Conservation (phyloP, 305 asterid genomes). For the Fraxinus angustifolia region DNA sequence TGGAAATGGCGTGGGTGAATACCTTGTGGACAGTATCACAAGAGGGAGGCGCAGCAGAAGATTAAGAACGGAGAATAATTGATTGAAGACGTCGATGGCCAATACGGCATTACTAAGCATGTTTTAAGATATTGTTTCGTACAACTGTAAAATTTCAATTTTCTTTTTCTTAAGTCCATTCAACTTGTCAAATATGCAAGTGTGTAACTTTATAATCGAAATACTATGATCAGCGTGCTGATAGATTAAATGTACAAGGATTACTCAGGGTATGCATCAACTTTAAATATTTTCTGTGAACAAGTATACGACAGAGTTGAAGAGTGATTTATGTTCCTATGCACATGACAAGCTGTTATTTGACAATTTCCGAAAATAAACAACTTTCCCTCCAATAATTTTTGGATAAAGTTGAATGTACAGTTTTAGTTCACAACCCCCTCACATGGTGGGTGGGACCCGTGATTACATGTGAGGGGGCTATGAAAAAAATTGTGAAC, state of each 20-base stretch:
- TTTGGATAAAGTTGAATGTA: too few relatives aligned
- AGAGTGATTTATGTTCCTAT: background rate
- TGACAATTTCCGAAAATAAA: background rate
- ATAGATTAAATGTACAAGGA: background rate
- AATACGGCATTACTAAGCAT: background rate
- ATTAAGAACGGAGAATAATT: constrained; percentile 23
- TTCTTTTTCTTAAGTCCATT: background rate
- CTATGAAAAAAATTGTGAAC: too few relatives aligned
- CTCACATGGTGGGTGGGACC: too few relatives aligned
- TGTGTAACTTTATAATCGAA: background rate
- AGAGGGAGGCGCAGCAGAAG: constrained; percentile 44
- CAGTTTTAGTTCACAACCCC: too few relatives aligned
- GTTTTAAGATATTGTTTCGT: background rate
- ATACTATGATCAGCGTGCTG: background rate
- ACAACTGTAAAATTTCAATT: background rate
- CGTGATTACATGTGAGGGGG: too few relatives aligned
- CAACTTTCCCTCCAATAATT: background rate
- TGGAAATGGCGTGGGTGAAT: constrained; percentile 80
- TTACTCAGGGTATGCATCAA: background rate
- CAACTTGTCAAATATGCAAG: background rate
- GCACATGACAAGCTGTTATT: background rate
- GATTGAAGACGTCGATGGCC: background rate
- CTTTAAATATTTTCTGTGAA: background rate
- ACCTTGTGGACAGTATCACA: constrained; percentile 43
- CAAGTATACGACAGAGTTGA: background rate